phyloP scores from a whole-genome alignment of 2,329 filamentous ascomycete genomes.

The Colletotrichum sp. region DNA sequence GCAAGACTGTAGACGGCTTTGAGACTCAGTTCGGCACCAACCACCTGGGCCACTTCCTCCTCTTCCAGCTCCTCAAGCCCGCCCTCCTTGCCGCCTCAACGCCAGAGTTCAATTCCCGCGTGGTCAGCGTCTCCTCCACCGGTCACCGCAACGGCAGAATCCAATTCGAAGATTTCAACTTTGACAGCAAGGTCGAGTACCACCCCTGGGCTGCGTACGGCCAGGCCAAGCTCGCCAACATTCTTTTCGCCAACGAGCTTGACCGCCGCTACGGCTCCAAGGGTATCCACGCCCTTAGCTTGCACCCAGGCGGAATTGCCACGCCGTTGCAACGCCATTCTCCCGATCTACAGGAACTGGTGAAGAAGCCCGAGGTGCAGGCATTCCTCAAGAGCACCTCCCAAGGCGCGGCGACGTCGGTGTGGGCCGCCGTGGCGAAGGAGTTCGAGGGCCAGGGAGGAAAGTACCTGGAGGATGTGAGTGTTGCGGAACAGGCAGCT shows the following conservation, averaged over 20 bases:
- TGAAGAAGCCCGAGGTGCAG: background rate
- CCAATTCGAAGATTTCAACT: slow-evolving; percentile 30
- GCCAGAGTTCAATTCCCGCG: slow-evolving; percentile 39
- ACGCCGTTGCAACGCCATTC: slow-evolving; percentile 4
- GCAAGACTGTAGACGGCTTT: slow-evolving; percentile 26
- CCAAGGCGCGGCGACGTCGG: slow-evolving; percentile 54
- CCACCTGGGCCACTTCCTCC: slow-evolving; percentile 58
- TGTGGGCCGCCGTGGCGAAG: slow-evolving; percentile 46
- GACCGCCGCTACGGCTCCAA: slow-evolving; percentile 48
- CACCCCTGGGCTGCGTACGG: slow-evolving; percentile 45
- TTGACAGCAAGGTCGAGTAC: slow-evolving; percentile 32
- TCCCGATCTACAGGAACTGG: background rate
- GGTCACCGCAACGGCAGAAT: slow-evolving; percentile 42
- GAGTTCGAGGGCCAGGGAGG: slow-evolving; percentile 51
- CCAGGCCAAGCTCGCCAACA: slow-evolving; percentile 55
- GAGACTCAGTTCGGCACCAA: slow-evolving; percentile 56
- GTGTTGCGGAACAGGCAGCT: slow-evolving; percentile 26
- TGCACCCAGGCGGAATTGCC: slow-evolving; percentile 16
- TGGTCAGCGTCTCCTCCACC: slow-evolving; percentile 48
- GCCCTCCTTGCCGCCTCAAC: slow-evolving; percentile 16
- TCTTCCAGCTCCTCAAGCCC: slow-evolving; percentile 29
- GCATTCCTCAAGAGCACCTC: background rate
- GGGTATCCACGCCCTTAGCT: slow-evolving; percentile 24
- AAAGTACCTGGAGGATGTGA: slow-evolving; percentile 48
- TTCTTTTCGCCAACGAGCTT: slow-evolving; percentile 55